Evolutionary conservation across 352 stramenopile genomes (phyloP).

Genomic region (Hyphochytrium catenoides): DNA sequence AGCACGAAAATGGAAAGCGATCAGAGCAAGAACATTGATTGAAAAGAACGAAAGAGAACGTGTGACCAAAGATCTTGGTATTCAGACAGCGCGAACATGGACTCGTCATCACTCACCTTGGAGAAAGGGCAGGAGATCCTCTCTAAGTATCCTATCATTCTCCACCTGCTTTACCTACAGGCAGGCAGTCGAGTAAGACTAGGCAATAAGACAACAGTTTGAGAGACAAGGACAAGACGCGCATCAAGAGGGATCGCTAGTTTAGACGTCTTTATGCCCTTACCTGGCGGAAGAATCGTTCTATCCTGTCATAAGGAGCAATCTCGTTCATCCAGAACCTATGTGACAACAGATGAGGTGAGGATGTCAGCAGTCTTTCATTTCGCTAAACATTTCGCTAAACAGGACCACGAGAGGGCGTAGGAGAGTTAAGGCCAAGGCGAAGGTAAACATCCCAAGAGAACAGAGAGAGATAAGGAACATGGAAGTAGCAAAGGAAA

Average conservation of each 20-base stretch:
- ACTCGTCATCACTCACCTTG: constrained; percentile 27
- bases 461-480: no score
- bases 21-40: no score
- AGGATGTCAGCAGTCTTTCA: no score
- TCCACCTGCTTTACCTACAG: constrained; percentile 69
- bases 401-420: no score
- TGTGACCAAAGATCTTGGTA: no score
- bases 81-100: no score
- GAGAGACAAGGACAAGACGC: background rate
- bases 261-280: constrained; percentile 11
- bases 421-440: no score
- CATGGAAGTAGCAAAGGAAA: no score
- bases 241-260: background rate
- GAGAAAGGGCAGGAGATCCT: constrained; percentile 94
- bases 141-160: constrained; percentile 65
- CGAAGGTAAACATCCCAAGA: no score
- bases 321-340: constrained; percentile 84
- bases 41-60: no score
- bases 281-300: constrained; percentile 90
- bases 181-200: background rate
- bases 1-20: constrained; percentile 24
- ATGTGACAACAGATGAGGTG: constrained; percentile 69
- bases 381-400: no score
- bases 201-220: background rate
- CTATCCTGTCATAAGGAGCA: constrained; percentile 78